A percentile compares a stretch with the other conserved stretches of the same genome.
These are phyloP conservation scores for Singerocomus inundabilis DNA, from an alignment of 1,284 basidiomycete genomes.

Conservation along the genomic window DNA sequence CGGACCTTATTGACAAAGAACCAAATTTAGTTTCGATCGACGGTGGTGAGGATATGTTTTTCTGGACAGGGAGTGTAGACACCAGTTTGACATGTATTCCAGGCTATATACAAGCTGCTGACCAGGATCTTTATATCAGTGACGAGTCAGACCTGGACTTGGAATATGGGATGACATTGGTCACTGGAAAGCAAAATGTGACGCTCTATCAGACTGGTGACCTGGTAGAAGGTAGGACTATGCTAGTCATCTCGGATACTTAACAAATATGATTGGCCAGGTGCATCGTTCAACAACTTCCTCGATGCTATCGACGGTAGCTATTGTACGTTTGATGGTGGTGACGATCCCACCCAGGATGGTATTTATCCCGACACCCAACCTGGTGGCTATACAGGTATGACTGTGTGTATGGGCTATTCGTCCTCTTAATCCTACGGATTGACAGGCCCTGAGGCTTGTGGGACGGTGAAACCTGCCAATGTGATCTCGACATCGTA, in stretches of 20 bases:
- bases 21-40: slow-evolving; percentile 43
- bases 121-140: slow-evolving; percentile 41
- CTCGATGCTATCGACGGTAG: slow-evolving; percentile 47
- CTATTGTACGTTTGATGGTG: slow-evolving; percentile 62
- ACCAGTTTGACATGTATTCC: neutral
- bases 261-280: slow-evolving; percentile 14
- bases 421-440: neutral
- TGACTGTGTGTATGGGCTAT: neutral
- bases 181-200: slow-evolving; percentile 38
- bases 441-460: slow-evolving; percentile 37
- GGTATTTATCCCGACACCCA: slow-evolving; percentile 50
- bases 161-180: slow-evolving; percentile 48
- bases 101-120: slow-evolving; percentile 30
- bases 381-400: slow-evolving; percentile 41
- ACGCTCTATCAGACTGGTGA: slow-evolving; percentile 50
- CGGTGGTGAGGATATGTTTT: slow-evolving; percentile 35
- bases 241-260: neutral
- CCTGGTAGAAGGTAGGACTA: slow-evolving; percentile 33
- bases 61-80: neutral
- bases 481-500: slow-evolving; percentile 57
- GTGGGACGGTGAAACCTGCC: slow-evolving; percentile 48
- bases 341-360: slow-evolving; percentile 50
- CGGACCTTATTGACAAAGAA: slow-evolving; percentile 34
- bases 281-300: slow-evolving; percentile 45
- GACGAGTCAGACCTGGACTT: slow-evolving; percentile 55